Conservation (phyloP, 225 moss, liverwort and hornwort genomes). For the Climacium dendroides region DNA sequence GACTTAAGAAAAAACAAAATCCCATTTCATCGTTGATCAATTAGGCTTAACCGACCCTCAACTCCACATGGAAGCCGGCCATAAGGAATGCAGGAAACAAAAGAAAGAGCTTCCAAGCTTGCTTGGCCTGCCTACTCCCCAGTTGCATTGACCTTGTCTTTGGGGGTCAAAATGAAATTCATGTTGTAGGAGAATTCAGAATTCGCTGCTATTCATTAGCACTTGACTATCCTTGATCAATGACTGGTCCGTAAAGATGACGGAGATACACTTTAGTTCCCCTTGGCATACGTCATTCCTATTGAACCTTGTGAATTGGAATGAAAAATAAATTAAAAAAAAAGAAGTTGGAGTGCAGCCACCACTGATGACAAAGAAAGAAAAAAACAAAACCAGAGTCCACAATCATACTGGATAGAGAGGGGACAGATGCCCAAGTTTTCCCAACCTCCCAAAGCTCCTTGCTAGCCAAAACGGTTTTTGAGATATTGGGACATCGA, state of each 20-base stretch:
- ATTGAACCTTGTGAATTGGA: not conserved
- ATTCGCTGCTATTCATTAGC: not conserved
- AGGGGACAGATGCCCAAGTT: not conserved
- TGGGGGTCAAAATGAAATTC: not conserved
- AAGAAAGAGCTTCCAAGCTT: not conserved
- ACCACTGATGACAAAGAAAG: not conserved
- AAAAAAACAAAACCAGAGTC: not conserved
- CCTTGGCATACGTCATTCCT: not conserved
- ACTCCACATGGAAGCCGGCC: not conserved
- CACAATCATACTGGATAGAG: not conserved
- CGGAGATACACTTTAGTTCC: not conserved
- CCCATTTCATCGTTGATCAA: not conserved
- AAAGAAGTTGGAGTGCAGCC: not conserved
- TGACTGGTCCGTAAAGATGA: not conserved
- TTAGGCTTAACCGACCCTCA: no score
- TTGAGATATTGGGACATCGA: not conserved
- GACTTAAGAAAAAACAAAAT: not conserved
- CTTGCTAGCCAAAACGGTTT: fast-evolving
- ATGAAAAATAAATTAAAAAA: no score
- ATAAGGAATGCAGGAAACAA: not conserved
- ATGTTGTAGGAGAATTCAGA: not conserved
- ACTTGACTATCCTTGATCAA: not conserved
- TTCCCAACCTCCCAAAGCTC: not conserved
- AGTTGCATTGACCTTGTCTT: conserved; percentile 5
- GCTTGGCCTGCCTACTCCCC: not conserved